Evolutionary conservation across 2,329 filamentous ascomycete species (phyloP).

Genomic region (Pseudodiploospora longispora): DNA sequence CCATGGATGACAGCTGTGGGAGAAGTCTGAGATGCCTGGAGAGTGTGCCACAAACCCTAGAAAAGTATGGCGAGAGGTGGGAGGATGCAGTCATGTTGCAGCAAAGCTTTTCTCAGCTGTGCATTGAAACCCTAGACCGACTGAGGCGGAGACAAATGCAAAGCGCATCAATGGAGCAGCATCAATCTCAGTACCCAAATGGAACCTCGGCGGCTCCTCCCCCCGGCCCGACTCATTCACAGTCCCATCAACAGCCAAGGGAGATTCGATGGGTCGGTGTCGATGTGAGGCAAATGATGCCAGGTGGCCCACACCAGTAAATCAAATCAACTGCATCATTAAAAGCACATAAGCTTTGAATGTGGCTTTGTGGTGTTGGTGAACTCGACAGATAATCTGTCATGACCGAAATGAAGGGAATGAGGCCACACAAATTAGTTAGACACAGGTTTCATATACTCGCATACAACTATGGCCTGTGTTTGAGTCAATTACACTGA

Average conservation of each 20-base stretch:
- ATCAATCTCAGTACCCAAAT: slow-evolving; percentile 12
- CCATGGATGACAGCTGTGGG: slow-evolving; percentile 42
- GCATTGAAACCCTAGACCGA: slow-evolving; percentile 34
- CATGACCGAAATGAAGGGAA: too few relatives aligned
- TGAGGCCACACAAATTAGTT: too few relatives aligned
- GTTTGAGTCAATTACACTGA: too few relatives aligned
- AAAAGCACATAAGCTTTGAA: slow-evolving; percentile 32
- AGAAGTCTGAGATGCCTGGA: slow-evolving; percentile 49
- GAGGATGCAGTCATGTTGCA: slow-evolving; percentile 46
- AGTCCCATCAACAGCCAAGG: slow-evolving; percentile 9
- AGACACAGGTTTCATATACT: too few relatives aligned
- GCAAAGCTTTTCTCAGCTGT: slow-evolving; percentile 44
- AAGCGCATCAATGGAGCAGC: slow-evolving; percentile 22
- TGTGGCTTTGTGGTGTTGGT: slow-evolving; percentile 7
- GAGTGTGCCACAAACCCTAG: slow-evolving; percentile 44
- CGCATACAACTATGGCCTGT: too few relatives aligned
- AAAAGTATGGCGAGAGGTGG: slow-evolving; percentile 53
- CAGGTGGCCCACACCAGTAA: slow-evolving; percentile 5
- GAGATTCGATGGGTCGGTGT: slow-evolving; percentile 14
- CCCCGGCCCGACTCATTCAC: slow-evolving; percentile 2
- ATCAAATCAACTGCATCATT: too few relatives aligned
- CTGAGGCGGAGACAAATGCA: slow-evolving; percentile 32
- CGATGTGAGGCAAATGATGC: slow-evolving; percentile 14
- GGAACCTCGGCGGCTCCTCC: slow-evolving; percentile 3
- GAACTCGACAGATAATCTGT: too few relatives aligned